These are phyloP conservation scores for Nicotiana tabacum DNA, from an alignment of 257 asterid genomes.

Conservation along the genomic window DNA sequence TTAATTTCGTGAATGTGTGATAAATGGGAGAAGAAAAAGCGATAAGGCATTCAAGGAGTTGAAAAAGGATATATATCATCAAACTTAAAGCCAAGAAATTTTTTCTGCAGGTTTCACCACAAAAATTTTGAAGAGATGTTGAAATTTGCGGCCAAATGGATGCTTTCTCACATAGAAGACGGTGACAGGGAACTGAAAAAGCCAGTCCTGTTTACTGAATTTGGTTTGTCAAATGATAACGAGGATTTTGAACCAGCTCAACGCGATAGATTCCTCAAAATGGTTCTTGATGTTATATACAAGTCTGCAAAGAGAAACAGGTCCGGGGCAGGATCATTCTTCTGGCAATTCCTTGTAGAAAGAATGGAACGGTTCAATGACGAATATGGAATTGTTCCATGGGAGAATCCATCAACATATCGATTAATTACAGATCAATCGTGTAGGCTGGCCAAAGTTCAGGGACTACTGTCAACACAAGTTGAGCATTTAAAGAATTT, in stretches of 20 bases:
- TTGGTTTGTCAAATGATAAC: constrained; percentile 76
- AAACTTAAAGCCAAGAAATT: not conserved
- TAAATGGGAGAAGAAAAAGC: not conserved
- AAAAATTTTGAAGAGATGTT: constrained; percentile 65
- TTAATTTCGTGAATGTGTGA: not conserved
- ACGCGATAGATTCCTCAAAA: constrained; percentile 61
- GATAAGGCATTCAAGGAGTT: not conserved
- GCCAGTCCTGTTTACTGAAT: constrained; percentile 83
- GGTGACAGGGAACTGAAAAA: constrained; percentile 88
- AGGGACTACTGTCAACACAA: constrained; percentile 85
- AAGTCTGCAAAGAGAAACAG: constrained; percentile 61
- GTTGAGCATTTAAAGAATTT: constrained; percentile 49
- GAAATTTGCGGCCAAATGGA: constrained; percentile 74
- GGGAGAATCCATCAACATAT: constrained; percentile 63
- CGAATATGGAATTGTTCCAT: constrained; percentile 89
- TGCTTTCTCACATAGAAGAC: constrained; percentile 96
- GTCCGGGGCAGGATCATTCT: constrained; percentile 80
- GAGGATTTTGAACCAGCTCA: constrained; percentile 58
- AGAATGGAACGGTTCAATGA: constrained; percentile 87
- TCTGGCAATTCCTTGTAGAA: constrained; percentile 91
- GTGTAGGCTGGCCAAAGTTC: constrained; percentile 74
- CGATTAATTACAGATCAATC: constrained; percentile 75
- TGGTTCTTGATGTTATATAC: constrained; percentile 64
- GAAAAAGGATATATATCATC: not conserved
- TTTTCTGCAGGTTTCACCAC: constrained; percentile 57